Percentiles rank a stretch among this genome's conserved stretches.
Evolutionary conservation across 73 alveolate genomes (phyloP).

Genomic region (Paramecium tetraurelia): DNA sequence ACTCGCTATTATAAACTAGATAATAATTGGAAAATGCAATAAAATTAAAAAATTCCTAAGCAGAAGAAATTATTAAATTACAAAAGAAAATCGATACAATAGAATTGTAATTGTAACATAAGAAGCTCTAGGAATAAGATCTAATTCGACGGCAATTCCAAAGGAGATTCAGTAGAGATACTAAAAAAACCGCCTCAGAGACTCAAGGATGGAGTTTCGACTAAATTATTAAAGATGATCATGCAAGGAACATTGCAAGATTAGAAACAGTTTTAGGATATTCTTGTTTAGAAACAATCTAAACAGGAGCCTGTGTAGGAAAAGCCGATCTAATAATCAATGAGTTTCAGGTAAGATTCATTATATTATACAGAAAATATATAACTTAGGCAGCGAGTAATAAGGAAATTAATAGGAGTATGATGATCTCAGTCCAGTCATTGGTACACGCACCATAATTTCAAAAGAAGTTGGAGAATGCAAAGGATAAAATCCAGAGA

Average conservation of each 20-base stretch:
- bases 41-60: not conserved
- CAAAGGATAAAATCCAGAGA: not conserved
- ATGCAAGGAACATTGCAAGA: conserved; percentile 45
- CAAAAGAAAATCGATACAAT: not conserved
- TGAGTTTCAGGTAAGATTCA: conserved; percentile 25
- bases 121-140: conserved; percentile 4
- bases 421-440: conserved; percentile 48
- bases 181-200: not conserved
- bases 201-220: conserved; percentile 30
- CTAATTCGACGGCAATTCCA: not conserved
- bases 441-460: not conserved
- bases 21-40: not conserved
- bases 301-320: conserved; percentile 1
- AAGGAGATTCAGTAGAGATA: conserved; percentile 8
- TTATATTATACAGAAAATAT: not conserved
- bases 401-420: not conserved
- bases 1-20: not conserved
- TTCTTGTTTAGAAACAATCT: not conserved
- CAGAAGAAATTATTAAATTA: conserved; percentile 3
- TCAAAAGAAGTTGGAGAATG: conserved; percentile 15
- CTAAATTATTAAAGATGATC: conserved; percentile 36
- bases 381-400: not conserved
- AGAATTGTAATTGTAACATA: conserved; percentile 26
- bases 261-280: conserved; percentile 18
- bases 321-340: not conserved